Base-by-base conservation (phyloP, 805 yeast species). In the Ogataea pini region DNA sequence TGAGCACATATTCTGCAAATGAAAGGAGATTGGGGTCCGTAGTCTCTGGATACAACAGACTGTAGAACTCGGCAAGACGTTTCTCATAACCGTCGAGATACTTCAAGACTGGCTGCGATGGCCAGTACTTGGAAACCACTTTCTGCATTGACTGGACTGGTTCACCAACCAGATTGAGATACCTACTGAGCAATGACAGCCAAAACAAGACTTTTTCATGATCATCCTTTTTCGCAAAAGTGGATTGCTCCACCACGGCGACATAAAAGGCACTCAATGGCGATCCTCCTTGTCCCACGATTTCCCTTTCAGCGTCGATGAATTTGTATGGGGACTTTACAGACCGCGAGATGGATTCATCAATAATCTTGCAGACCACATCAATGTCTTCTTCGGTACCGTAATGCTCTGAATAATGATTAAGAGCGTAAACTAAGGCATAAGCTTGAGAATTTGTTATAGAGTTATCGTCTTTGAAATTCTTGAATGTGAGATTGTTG, bases 281-380 rank as follows among this genome's bases (percentile, higher is more conserved):
- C 1, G 54, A 63, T 12, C 24, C 42, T 16, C 47, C 48, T 16
- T 46, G 45, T 20, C 32, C 36, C 3, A 22, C 13, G 4, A 52
- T 36, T 31, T 44, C 59, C 25, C 38, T 59, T 36, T 80, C 73
- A 44, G 64, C 52, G 61, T 92, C 97, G 45, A 89, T 76, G 57
- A 90, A 92, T 61, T 87, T 89, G 68, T 86, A 94, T 0, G 98
- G 97, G 0, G 89, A 68, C 52, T 79, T 76, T 31, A 85, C 76
- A 51, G 84, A 75, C 52, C 97, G 76, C 1, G 89, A 73, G 25
- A 89, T 74, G 0, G 89, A 71, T 63, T 91, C 94, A 61, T 92
- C 96, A 6, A 92, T 53, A 25, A 89, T 63, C 9, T 69, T 70
- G 85, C 89, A 85, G 2, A 89, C 60, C 32, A 70, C 68, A 1